These are phyloP conservation scores for Ilyonectria robusta DNA, from an alignment of 2,329 filamentous ascomycete species.

Conservation along the genomic window DNA sequence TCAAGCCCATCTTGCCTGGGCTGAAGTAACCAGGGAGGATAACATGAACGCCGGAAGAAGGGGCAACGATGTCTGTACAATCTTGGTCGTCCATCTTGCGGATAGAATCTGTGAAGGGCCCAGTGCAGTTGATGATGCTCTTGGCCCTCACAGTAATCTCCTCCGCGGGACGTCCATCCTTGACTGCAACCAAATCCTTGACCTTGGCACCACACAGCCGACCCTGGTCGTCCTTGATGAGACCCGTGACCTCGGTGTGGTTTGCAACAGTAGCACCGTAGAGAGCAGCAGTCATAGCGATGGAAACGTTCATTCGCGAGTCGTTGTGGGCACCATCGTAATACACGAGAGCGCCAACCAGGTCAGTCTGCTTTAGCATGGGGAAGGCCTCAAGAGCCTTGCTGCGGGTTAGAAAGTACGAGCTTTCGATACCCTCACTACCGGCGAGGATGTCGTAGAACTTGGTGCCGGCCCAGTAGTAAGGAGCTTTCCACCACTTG, in stretches of 20 bases:
- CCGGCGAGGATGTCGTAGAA: slow-evolving; percentile 89
- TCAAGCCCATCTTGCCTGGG: slow-evolving; percentile 87
- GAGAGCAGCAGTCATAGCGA: slow-evolving; percentile 90
- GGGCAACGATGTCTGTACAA: slow-evolving; percentile 84
- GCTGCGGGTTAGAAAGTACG: slow-evolving; percentile 88
- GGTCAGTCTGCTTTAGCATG: slow-evolving; percentile 85
- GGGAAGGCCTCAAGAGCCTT: slow-evolving; percentile 91
- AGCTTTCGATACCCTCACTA: slow-evolving; percentile 88
- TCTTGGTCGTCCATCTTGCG: slow-evolving; percentile 85
- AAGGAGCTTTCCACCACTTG: slow-evolving; percentile 83
- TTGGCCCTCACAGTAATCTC: slow-evolving; percentile 82
- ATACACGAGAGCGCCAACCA: slow-evolving; percentile 88
- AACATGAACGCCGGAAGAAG: slow-evolving; percentile 88
- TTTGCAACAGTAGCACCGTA: slow-evolving; percentile 89
- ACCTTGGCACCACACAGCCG: slow-evolving; percentile 81
- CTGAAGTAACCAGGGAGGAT: slow-evolving; percentile 91
- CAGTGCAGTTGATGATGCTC: slow-evolving; percentile 90
- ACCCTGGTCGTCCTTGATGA: slow-evolving; percentile 82
- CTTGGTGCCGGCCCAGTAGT: slow-evolving; percentile 85
- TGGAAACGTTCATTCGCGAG: slow-evolving; percentile 90
- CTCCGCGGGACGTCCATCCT: slow-evolving; percentile 69
- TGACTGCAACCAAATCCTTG: slow-evolving; percentile 78
- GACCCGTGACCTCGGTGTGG: slow-evolving; percentile 83
- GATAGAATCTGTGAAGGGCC: slow-evolving; percentile 88
- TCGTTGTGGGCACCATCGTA: slow-evolving; percentile 95